Conservation (phyloP, 306 rosid species). For the Inga laurina region DNA sequence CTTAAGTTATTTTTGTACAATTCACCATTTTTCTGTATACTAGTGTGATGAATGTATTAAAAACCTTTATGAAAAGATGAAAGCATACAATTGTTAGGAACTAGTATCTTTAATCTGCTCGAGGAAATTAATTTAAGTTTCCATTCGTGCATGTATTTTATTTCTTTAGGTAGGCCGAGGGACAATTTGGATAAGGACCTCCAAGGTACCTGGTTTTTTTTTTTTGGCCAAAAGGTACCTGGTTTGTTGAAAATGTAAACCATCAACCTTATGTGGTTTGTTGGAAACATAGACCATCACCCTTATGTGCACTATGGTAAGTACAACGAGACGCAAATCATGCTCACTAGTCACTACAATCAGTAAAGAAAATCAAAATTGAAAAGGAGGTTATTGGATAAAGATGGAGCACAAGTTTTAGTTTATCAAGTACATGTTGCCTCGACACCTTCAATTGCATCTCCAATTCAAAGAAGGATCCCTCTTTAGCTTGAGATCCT, state of each 20-base stretch:
- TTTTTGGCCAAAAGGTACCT: no score
- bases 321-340: background rate
- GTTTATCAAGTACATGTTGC: conserved; percentile 57
- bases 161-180: conserved; percentile 81
- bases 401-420: background rate
- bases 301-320: no score
- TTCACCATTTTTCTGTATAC: background rate
- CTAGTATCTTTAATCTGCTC: no score
- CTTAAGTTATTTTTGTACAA: background rate
- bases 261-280: background rate
- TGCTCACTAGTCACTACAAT: background rate
- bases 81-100: no score
- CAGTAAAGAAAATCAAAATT: background rate
- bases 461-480: conserved; percentile 77
- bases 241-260: conserved; percentile 21
- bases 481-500: conserved; percentile 85
- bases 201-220: conserved; percentile 53
- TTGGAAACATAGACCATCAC: no score
- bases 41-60: background rate
- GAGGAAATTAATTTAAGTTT: conserved; percentile 54
- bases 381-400: background rate
- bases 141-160: conserved; percentile 66
- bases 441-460: conserved; percentile 71
- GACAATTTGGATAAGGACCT: conserved; percentile 75
- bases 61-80: no score